Percentiles rank a stretch among this genome's conserved stretches.
Conservation (phyloP, 192 early-diverging fungal species). For the Umbelopsis ramanniana region DNA sequence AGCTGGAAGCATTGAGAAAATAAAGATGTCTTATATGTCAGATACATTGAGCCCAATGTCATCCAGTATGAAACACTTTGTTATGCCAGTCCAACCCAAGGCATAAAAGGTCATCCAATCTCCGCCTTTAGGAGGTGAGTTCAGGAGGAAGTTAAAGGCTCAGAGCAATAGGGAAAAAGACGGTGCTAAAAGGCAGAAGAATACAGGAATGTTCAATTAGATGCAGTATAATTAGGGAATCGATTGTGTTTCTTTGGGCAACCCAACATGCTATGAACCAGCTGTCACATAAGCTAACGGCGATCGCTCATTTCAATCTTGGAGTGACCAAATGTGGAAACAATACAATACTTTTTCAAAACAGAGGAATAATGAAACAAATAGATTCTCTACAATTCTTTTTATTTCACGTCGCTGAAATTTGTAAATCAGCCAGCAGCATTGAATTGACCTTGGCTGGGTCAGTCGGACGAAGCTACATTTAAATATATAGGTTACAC, state of each 20-base stretch:
- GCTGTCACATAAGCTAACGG: too few species aligned
- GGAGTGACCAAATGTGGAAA: background rate
- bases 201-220: background rate
- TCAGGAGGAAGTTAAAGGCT: background rate
- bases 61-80: too few species aligned
- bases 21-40: too few species aligned
- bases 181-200: background rate
- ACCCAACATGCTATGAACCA: background rate
- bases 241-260: too few species aligned
- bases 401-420: background rate
- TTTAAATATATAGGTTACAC: constrained; percentile 16
- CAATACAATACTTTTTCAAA: background rate
- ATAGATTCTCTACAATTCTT: too few species aligned
- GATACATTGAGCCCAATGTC: too few species aligned
- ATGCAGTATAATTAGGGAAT: too few species aligned
- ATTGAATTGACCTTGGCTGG: background rate
- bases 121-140: background rate
- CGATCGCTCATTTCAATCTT: background rate
- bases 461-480: background rate
- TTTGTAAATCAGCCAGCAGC: background rate
- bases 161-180: background rate
- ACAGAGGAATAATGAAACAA: background rate
- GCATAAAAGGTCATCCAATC: background rate
- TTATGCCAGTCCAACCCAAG: background rate
- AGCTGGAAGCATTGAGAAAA: too few species aligned